Percentiles rank a stretch among this genome's conserved stretches.
Evolutionary conservation across 2,329 filamentous ascomycete species (phyloP).

Genomic region (Aureobasidium lini): DNA sequence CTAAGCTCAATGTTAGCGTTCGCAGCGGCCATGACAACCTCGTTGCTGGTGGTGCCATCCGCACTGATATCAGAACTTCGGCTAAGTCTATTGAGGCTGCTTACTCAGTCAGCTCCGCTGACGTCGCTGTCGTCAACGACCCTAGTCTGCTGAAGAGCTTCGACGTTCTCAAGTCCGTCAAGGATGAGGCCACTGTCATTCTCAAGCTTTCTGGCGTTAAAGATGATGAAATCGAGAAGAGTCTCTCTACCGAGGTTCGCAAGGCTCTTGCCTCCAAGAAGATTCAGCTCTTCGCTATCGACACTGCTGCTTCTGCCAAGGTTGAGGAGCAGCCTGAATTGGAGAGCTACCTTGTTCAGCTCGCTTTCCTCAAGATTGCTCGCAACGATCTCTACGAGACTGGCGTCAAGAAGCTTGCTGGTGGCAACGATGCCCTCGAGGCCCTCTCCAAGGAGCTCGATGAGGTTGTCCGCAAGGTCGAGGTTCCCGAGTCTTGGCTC

Average conservation of each 20-base stretch:
- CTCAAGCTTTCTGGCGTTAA: slow-evolving; percentile 73
- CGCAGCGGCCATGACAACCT: slow-evolving; percentile 56
- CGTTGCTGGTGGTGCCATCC: slow-evolving; percentile 65
- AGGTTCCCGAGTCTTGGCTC: slow-evolving; percentile 74
- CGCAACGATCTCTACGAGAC: slow-evolving; percentile 57
- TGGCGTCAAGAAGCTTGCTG: slow-evolving; percentile 60
- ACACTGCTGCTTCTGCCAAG: slow-evolving; percentile 60
- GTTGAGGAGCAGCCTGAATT: slow-evolving; percentile 57
- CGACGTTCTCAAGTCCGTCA: slow-evolving; percentile 63
- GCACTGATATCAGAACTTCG: slow-evolving; percentile 78
- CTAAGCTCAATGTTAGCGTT: slow-evolving; percentile 53
- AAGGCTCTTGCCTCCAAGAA: slow-evolving; percentile 64
- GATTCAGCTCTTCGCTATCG: slow-evolving; percentile 66
- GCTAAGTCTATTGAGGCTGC: slow-evolving; percentile 77
- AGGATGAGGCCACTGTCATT: slow-evolving; percentile 63
- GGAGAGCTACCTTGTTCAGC: slow-evolving; percentile 63
- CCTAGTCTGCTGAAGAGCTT: slow-evolving; percentile 73
- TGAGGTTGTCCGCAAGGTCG: slow-evolving; percentile 62
- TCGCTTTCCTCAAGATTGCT: slow-evolving; percentile 75
- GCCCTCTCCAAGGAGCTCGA: slow-evolving; percentile 55
- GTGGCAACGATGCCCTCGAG: slow-evolving; percentile 54
- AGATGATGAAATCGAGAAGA: slow-evolving; percentile 84
- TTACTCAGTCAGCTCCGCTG: slow-evolving; percentile 71
- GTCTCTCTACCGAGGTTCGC: slow-evolving; percentile 62
- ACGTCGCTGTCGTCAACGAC: slow-evolving; percentile 71